phyloP scores from a whole-genome alignment of 805 yeast genomes.

The Ogataea zsoltii region DNA sequence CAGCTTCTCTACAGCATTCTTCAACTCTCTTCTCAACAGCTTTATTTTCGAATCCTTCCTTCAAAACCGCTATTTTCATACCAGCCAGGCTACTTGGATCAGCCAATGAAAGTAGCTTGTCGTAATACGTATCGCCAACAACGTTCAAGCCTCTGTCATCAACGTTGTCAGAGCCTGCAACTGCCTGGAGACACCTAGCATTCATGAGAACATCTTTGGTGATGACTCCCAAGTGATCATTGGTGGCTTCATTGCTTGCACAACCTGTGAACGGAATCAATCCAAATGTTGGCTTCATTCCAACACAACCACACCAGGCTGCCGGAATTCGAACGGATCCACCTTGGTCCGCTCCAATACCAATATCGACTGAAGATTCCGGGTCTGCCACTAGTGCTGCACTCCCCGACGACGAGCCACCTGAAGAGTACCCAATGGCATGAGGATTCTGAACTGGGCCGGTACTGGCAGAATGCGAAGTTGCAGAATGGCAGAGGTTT shows the following conservation, averaged over 20 bases:
- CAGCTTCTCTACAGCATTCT: constrained; percentile 28
- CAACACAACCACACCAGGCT: constrained; percentile 31
- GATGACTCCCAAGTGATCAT: constrained; percentile 39
- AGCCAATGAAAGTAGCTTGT: constrained; percentile 25
- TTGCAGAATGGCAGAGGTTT: constrained; percentile 31
- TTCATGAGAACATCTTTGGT: constrained; percentile 36
- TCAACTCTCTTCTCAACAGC: constrained; percentile 33
- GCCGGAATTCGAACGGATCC: constrained; percentile 53
- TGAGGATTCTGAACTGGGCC: constrained; percentile 48
- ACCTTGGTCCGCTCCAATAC: constrained; percentile 39
- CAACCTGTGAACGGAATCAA: constrained; percentile 39
- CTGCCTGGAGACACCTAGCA: constrained; percentile 32
- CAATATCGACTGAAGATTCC: constrained; percentile 35
- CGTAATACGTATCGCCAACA: constrained; percentile 14
- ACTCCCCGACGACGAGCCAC: constrained; percentile 55
- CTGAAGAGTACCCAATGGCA: constrained; percentile 28
- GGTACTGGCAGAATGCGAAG: constrained; percentile 34
- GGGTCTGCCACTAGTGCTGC: constrained; percentile 40
- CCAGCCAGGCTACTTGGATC: constrained; percentile 29
- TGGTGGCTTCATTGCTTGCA: constrained; percentile 34
- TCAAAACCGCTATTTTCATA: constrained; percentile 35
- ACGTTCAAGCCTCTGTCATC: constrained; percentile 29
- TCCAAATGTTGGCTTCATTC: constrained; percentile 53
- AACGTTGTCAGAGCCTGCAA: constrained; percentile 38
- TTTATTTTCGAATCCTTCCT: constrained; percentile 36